phyloP scores from a whole-genome alignment of 2,329 filamentous ascomycete species.

The Fusarium xylarioides region DNA sequence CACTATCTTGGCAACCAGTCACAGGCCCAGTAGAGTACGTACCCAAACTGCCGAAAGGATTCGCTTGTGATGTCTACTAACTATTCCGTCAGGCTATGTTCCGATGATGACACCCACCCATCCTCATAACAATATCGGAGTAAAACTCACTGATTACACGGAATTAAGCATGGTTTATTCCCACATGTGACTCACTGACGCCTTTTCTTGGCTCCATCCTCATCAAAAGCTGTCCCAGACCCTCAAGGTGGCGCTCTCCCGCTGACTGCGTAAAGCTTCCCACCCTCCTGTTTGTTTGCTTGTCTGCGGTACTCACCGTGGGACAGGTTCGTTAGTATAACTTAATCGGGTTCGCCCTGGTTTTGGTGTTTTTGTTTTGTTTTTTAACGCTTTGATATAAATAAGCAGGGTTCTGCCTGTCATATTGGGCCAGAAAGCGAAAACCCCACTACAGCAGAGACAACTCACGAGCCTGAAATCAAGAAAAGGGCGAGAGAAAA shows the following conservation, averaged over 20 bases:
- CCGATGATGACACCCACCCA: not conserved
- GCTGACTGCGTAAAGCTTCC: constrained; percentile 16
- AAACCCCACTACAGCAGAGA: constrained; percentile 34
- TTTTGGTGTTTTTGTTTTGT: not conserved
- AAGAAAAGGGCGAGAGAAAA: not conserved
- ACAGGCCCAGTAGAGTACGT: constrained; percentile 5
- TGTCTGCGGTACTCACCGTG: constrained; percentile 17
- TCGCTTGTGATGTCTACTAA: not conserved
- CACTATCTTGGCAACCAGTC: not conserved
- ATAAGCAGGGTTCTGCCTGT: constrained; percentile 31
- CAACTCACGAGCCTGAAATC: constrained; percentile 39
- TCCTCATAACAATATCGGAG: not conserved
- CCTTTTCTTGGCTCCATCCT: not conserved
- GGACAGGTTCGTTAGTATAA: constrained; percentile 4
- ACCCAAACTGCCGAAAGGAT: constrained; percentile 19
- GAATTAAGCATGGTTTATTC: not conserved
- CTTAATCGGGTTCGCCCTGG: not conserved
- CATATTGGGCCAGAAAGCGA: constrained; percentile 7
- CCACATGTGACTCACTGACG: constrained; percentile 33
- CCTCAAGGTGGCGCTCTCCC: constrained; percentile 23
- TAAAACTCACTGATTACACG: not conserved
- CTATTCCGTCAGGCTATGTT: not conserved
- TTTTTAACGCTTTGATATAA: constrained; percentile 9
- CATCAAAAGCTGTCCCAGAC: constrained; percentile 2
- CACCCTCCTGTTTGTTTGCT: not conserved